Conservation (phyloP, 2,329 filamentous ascomycete species). For the Penicillium verrucosum region DNA sequence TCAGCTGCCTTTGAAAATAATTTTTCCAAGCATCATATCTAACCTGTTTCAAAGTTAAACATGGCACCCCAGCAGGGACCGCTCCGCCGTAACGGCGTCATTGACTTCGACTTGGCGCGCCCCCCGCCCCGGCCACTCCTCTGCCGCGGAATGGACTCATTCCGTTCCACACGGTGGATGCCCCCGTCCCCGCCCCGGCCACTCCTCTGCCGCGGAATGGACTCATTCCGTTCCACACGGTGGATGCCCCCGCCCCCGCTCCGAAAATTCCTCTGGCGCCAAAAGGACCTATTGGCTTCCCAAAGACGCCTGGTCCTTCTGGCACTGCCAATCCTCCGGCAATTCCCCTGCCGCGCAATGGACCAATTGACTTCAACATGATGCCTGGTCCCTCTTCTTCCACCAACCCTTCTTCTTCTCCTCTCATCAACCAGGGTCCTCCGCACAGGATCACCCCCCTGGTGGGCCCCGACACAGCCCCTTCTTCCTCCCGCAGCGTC, state of each 20-base stretch:
- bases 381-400: not conserved
- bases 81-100: not conserved
- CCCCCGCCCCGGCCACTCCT: not conserved
- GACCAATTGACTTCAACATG: not conserved
- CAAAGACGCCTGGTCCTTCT: no score
- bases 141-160: not conserved
- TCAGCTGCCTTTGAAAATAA: not conserved
- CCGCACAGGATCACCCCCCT: slow-evolving; percentile 2
- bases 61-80: not conserved
- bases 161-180: not conserved
- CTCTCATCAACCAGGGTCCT: not conserved
- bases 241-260: no score
- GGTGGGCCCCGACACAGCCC: slow-evolving; percentile 5
- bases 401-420: not conserved
- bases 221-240: no score
- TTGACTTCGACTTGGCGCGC: not conserved
- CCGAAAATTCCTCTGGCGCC: no score
- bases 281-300: no score
- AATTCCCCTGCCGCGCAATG: not conserved
- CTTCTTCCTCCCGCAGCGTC: not conserved
- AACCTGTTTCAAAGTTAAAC: not conserved
- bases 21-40: not conserved
- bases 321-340: no score
- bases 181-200: not conserved
- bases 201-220: not conserved